A percentile compares a stretch with the other conserved stretches of the same genome.
Conservation (phyloP, 345 rosid genomes). For the Cardiospermum halicacabum region DNA sequence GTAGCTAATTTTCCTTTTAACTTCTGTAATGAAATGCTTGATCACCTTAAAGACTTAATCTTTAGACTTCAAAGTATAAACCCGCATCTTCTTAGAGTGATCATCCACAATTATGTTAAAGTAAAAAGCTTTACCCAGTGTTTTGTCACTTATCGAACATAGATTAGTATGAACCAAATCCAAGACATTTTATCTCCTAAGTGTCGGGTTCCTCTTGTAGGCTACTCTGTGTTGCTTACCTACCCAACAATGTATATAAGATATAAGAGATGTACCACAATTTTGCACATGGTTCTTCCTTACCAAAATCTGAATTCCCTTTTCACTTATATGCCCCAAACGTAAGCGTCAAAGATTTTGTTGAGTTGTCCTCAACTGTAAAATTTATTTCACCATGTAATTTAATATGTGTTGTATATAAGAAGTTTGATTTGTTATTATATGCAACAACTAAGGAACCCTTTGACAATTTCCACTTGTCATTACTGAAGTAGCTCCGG, state of each 20-base stretch:
- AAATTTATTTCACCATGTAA: background rate
- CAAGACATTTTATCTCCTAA: background rate
- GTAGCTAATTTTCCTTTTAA: background rate
- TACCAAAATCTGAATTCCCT: too few relatives aligned
- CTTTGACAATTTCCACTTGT: too few relatives aligned
- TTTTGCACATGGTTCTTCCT: background rate
- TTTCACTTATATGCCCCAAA: too few relatives aligned
- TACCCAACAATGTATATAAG: background rate
- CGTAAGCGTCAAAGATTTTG: too few relatives aligned
- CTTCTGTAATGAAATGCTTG: background rate
- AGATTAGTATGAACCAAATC: background rate
- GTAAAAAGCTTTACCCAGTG: background rate
- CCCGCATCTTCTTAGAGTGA: background rate
- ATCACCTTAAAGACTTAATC: background rate
- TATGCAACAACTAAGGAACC: too few relatives aligned
- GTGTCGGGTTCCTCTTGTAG: background rate
- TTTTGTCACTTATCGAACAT: background rate
- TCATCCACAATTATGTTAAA: background rate
- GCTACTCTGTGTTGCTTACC: background rate
- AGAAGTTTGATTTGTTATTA: too few relatives aligned
- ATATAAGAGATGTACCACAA: background rate
- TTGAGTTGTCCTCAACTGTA: background rate
- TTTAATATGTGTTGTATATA: too few relatives aligned
- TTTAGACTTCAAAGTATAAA: background rate
- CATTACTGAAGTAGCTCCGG: background rate